phyloP scores from a whole-genome alignment of 176 grass and related monocot species.

The Echinochloa phyllopogon region DNA sequence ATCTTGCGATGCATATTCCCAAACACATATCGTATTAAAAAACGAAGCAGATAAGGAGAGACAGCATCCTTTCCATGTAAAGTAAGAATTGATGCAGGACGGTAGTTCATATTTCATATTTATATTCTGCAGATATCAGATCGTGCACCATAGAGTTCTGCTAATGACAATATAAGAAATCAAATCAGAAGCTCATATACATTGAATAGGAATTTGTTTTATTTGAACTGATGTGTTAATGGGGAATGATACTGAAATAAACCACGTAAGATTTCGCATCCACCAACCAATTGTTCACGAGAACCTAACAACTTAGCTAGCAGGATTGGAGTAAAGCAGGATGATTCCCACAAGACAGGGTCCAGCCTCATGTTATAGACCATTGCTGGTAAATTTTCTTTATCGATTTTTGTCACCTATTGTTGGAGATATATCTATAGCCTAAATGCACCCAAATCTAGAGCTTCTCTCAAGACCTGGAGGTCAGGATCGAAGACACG shows the following conservation, averaged over 20 bases:
- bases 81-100: conserved; percentile 28
- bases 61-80: conserved; percentile 42
- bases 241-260: not conserved
- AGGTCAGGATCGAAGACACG: not conserved
- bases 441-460: not conserved
- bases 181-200: not conserved
- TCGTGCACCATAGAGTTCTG: conserved; percentile 21
- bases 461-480: not conserved
- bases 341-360: conserved; percentile 21
- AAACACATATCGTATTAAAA: conserved; percentile 12
- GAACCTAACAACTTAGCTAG: not conserved
- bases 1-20: conserved; percentile 32
- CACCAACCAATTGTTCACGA: not conserved
- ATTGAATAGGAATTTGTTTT: conserved; percentile 3
- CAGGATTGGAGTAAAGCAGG: conserved; percentile 27
- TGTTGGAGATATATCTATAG: too few relatives aligned
- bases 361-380: not conserved
- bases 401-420: not conserved
- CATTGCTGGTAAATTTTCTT: not conserved
- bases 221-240: conserved; percentile 17
- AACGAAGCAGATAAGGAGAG: conserved; percentile 28
- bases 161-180: conserved; percentile 36
- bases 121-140: conserved; percentile 16
- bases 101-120: conserved; percentile 36
- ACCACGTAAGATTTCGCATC: conserved; percentile 10